Evolutionary conservation across 495 filamentous ascomycete genomes (phyloP).

Genomic region (Geoglossum glabrum): DNA sequence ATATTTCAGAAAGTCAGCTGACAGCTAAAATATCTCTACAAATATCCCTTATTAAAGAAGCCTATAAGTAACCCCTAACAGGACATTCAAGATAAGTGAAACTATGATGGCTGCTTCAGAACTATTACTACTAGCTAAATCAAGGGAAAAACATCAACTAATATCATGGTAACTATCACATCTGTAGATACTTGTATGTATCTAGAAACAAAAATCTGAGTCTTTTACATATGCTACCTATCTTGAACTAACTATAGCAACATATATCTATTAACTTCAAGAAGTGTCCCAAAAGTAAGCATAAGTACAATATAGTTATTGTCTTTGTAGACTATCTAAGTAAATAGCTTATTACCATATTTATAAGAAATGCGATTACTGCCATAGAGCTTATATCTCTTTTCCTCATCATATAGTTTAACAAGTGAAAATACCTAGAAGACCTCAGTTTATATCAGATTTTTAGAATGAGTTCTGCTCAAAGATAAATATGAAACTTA

Average conservation of each 20-base stretch:
- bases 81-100: background rate
- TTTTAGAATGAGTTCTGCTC: too few species aligned
- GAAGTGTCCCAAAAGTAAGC: background rate
- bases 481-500: too few species aligned
- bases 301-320: background rate
- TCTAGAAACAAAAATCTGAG: background rate
- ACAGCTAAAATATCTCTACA: background rate
- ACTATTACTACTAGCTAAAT: background rate
- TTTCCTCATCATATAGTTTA: background rate
- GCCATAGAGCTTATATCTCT: background rate
- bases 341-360: background rate
- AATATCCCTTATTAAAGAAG: background rate
- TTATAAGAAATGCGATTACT: background rate
- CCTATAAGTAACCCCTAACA: background rate
- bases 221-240: conserved; percentile 3
- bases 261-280: conserved; percentile 10
- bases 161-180: background rate
- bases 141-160: background rate
- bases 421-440: background rate
- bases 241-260: conserved; percentile 1
- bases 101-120: background rate
- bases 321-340: conserved; percentile 1
- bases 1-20: background rate
- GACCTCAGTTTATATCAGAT: background rate
- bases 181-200: background rate